Evolutionary conservation across 345 rosid species (phyloP).

Genomic region (Gossypioides kirkii): DNA sequence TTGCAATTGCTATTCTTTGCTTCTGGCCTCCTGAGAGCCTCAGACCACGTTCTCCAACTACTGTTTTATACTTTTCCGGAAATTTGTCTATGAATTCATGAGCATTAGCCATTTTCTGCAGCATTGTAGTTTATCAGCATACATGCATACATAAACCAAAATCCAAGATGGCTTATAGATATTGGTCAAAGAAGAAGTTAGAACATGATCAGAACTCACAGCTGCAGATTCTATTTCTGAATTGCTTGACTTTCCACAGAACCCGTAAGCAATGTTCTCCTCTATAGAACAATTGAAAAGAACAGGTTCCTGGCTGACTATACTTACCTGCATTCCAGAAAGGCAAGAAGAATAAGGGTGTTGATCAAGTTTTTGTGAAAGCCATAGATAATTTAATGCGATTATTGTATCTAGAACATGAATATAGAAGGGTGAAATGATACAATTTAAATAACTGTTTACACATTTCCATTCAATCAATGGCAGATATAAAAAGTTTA

Average conservation of each 20-base stretch:
- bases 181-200: not conserved
- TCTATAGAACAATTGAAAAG: constrained; percentile 50
- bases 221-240: constrained; percentile 63
- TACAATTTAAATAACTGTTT: not conserved
- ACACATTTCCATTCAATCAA: not conserved
- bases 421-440: not conserved
- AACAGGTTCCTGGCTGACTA: constrained; percentile 97
- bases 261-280: constrained; percentile 64
- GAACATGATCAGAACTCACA: constrained; percentile 34
- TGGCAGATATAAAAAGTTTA: not conserved
- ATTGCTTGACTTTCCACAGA: constrained; percentile 48
- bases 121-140: constrained; percentile 8
- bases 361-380: not conserved
- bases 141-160: not conserved
- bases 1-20: constrained; percentile 84
- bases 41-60: constrained; percentile 86
- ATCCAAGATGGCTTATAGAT: not conserved
- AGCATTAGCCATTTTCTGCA: constrained; percentile 94
- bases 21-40: constrained; percentile 97
- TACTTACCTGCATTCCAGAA: constrained; percentile 54
- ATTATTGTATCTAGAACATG: not conserved
- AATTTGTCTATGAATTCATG: constrained; percentile 75
- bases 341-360: not conserved
- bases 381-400: not conserved
- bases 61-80: constrained; percentile 72